Evolutionary conservation across 192 early-diverging fungal species (phyloP).

Genomic region (Dimargaris cristalligena): DNA sequence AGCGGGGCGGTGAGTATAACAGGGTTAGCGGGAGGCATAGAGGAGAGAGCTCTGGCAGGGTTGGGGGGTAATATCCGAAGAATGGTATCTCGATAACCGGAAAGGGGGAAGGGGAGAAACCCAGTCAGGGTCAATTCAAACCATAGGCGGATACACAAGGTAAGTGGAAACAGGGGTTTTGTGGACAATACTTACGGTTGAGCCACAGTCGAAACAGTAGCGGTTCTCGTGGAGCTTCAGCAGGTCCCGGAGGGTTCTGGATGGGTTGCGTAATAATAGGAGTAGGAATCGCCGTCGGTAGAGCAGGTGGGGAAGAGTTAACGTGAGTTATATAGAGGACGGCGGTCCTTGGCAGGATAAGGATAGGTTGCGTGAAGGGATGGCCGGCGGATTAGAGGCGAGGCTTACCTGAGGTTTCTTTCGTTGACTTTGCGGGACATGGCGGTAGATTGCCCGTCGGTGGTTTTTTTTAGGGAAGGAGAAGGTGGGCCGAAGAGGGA

Average conservation of each 20-base stretch:
- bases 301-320: background rate
- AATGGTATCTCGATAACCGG: no score
- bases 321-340: background rate
- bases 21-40: no score
- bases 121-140: no score
- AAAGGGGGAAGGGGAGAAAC: no score
- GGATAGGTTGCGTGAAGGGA: background rate
- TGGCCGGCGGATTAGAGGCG: background rate
- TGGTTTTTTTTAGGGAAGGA: no score
- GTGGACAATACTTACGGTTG: conserved; percentile 7
- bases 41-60: background rate
- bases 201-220: conserved; percentile 12
- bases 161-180: background rate
- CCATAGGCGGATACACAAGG: background rate
- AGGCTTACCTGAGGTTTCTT: conserved; percentile 4
- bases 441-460: background rate
- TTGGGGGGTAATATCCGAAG: no score
- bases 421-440: conserved; percentile 9
- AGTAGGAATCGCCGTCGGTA: background rate
- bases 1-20: background rate
- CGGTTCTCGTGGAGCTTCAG: conserved; percentile 13
- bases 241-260: conserved; percentile 7
- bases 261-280: background rate
- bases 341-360: background rate
- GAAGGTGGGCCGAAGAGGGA: no score